These are phyloP conservation scores for Hymenochaete sp. DNA, from an alignment of 1,284 basidiomycete species.

Conservation along the genomic window DNA sequence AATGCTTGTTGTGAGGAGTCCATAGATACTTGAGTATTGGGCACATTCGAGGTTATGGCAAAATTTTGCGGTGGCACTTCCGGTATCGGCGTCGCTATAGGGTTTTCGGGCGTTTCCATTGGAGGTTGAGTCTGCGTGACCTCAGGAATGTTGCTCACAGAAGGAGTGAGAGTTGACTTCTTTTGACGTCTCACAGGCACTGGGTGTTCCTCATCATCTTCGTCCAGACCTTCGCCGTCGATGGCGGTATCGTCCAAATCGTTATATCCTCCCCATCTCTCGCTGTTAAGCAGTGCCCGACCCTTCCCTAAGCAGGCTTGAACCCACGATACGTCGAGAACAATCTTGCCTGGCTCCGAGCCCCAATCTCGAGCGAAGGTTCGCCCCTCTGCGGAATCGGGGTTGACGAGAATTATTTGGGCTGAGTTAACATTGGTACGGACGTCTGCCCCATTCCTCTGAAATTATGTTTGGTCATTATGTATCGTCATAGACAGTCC, in stretches of 20 bases:
- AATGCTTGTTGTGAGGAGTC: no score
- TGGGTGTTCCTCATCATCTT: slow-evolving; percentile 15
- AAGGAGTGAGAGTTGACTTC: background rate
- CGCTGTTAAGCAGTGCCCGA: slow-evolving; percentile 35
- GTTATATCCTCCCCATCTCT: slow-evolving; percentile 48
- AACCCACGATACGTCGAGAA: slow-evolving; percentile 41
- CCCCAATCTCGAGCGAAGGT: slow-evolving; percentile 50
- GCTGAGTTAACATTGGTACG: slow-evolving; percentile 40
- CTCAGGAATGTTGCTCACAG: background rate
- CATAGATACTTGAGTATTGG: background rate
- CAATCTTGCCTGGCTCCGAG: slow-evolving; percentile 37
- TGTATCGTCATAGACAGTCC: background rate
- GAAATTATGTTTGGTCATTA: background rate
- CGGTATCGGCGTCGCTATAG: background rate
- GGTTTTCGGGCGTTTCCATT: background rate
- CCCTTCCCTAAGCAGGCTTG: slow-evolving; percentile 33
- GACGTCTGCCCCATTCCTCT: slow-evolving; percentile 48
- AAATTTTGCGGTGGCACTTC: background rate
- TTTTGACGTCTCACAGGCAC: background rate
- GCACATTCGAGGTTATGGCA: background rate
- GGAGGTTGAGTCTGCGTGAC: background rate
- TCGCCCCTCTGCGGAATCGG: slow-evolving; percentile 40
- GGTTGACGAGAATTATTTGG: slow-evolving; percentile 48
- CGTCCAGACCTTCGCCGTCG: slow-evolving; percentile 22
- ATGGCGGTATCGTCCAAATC: slow-evolving; percentile 38